Percentiles rank a stretch among this genome's conserved stretches.
These are phyloP conservation scores for Xerocomus minutiporus DNA, from an alignment of 1,284 basidiomycete genomes.

Conservation along the genomic window DNA sequence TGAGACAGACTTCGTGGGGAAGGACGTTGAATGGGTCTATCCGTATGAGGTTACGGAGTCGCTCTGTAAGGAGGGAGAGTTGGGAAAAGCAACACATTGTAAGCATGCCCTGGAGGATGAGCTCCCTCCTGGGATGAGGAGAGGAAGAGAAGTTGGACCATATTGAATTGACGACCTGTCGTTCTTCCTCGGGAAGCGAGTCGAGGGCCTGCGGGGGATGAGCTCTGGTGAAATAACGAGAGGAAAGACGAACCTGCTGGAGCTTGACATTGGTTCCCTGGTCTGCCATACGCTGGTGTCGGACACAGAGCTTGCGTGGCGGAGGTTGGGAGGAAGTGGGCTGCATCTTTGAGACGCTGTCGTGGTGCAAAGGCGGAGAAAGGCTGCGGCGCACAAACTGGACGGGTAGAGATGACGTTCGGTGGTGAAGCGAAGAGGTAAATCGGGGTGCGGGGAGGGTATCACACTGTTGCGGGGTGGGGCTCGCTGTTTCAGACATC, in stretches of 20 bases:
- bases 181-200: constrained; percentile 82
- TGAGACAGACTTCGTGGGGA: constrained; percentile 88
- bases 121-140: constrained; percentile 81
- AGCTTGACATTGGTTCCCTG: constrained; percentile 90
- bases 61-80: constrained; percentile 93
- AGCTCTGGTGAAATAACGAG: not conserved
- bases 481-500: constrained; percentile 20
- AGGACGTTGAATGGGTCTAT: constrained; percentile 93
- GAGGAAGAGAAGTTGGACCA: constrained; percentile 98
- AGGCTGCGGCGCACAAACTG: not conserved
- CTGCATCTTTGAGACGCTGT: not conserved
- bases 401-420: not conserved
- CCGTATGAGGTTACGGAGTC: constrained; percentile 87
- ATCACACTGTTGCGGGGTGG: constrained; percentile 54
- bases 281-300: constrained; percentile 97
- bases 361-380: not conserved
- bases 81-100: constrained; percentile 99
- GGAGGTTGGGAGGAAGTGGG: constrained; percentile 29
- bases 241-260: constrained; percentile 65
- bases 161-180: constrained; percentile 86
- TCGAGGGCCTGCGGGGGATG: constrained; percentile 74
- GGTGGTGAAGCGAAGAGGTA: constrained; percentile 23
- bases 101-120: constrained; percentile 94
- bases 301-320: constrained; percentile 75
- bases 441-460: constrained; percentile 64